Base-by-base conservation (phyloP, 2,329 filamentous ascomycete species). In the Tolypocladium inflatum region DNA sequence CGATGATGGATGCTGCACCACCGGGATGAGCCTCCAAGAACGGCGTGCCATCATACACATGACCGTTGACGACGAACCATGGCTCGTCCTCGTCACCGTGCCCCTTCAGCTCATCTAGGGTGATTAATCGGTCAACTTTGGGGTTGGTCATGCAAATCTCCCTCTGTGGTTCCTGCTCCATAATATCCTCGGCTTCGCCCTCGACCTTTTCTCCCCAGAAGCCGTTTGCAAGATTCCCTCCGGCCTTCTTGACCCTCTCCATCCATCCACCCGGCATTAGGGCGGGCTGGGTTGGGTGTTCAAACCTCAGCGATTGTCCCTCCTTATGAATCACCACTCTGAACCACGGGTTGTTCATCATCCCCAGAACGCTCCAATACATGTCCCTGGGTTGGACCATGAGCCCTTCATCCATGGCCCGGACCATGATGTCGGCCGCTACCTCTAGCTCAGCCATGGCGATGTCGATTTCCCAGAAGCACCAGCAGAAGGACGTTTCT, bases 311-410 rank as follows among this genome's bases (percentile, higher is more conserved):
- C 9, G 68, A 72, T 50, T 67, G 59, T 0, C 78, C 79, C 60
- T 92, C 86, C 58, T 85, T 86, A 56, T 84, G 82, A 57, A 97
- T 88, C 2, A 86, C 83, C 1, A 97, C 82, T 6, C 92, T 81
- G 71, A 88, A 97, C 92, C 92, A 97, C 0, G 90, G 89, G 65
- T 96, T 96, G 73, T 96, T 96, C 92, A 97, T 96, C 92, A 97
- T 97, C 0, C 92, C 91, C 43, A 96, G 76, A 2, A 96, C 91
- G 60, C 85, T 91, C 92, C 92, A 97, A 74, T 96, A 96, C 90
- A 96, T 94, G 66, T 97, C 92, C 61, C 90, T 81, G 5, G 92
- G 92, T 69, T 96, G 91, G 0, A 90, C 77, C 71, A 89, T 90
- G 83, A 96, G 87, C 57, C 87, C 83, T 63, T 96, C 92, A 64